Evolutionary conservation across 495 filamentous ascomycete species (phyloP).

Genomic region (Endocarpon pusillum): DNA sequence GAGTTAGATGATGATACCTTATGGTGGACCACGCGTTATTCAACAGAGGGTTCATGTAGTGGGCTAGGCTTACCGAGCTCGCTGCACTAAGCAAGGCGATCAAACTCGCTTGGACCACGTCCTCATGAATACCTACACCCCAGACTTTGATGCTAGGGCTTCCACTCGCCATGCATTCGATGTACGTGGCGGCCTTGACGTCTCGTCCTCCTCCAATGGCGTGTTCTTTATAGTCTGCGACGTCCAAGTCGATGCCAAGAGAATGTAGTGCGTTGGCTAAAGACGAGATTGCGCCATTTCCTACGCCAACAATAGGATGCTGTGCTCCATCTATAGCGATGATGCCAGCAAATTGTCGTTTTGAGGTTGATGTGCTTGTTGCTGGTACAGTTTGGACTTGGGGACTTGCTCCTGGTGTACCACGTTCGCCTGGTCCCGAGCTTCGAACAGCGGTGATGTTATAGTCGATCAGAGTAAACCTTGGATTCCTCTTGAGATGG

Average conservation of each 20-base stretch:
- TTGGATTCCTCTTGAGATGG: slow-evolving; percentile 59
- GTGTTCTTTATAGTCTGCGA: slow-evolving; percentile 92
- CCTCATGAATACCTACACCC: slow-evolving; percentile 92
- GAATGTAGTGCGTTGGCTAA: slow-evolving; percentile 65
- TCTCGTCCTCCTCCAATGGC: slow-evolving; percentile 65
- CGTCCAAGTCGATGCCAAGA: slow-evolving; percentile 81
- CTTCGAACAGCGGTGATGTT: slow-evolving; percentile 76
- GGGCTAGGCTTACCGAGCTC: slow-evolving; percentile 50
- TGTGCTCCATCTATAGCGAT: slow-evolving; percentile 69
- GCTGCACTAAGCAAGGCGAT: slow-evolving; percentile 81
- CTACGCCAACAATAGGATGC: slow-evolving; percentile 59
- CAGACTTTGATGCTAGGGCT: slow-evolving; percentile 55
- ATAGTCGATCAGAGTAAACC: slow-evolving; percentile 84
- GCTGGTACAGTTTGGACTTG: slow-evolving; percentile 36
- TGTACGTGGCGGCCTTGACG: slow-evolving; percentile 84
- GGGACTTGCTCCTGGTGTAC: no score
- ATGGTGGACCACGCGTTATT: not conserved
- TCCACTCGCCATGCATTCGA: slow-evolving; percentile 67
- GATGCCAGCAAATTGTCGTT: slow-evolving; percentile 74
- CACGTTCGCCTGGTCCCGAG: slow-evolving; percentile 52
- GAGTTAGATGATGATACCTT: slow-evolving; percentile 3
- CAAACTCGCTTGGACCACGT: slow-evolving; percentile 83
- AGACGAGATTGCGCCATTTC: slow-evolving; percentile 81
- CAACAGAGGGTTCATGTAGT: not conserved
- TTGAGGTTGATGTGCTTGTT: slow-evolving; percentile 57